These are phyloP conservation scores for Rhodofomes roseus DNA, from an alignment of 1,284 basidiomycete species.

Conservation along the genomic window DNA sequence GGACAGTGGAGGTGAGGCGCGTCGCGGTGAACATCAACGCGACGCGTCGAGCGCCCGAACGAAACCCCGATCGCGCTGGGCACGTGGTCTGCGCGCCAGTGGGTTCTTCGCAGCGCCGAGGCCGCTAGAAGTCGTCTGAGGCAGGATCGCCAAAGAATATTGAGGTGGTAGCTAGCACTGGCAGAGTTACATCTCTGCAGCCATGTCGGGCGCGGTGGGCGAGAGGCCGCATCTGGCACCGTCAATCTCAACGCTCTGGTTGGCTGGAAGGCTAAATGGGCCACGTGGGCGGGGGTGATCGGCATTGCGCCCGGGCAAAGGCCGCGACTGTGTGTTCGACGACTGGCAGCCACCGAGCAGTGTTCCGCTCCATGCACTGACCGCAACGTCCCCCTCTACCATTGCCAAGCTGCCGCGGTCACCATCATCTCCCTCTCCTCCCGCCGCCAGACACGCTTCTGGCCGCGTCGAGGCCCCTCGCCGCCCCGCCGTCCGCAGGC, in stretches of 20 bases:
- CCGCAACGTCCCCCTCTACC: neutral
- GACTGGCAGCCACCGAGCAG: conserved; percentile 1
- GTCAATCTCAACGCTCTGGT: neutral
- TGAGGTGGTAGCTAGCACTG: no score
- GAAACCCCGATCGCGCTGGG: conserved; percentile 19
- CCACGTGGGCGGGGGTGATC: neutral
- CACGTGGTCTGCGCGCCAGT: conserved; percentile 7
- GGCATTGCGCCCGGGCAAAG: neutral
- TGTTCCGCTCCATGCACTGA: neutral
- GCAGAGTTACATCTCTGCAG: no score
- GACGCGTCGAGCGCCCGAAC: conserved; percentile 5
- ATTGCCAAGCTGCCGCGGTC: conserved; percentile 67
- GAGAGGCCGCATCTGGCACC: no score
- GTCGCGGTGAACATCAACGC: conserved; percentile 4
- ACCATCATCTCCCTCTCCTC: conserved; percentile 72
- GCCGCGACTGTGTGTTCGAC: neutral
- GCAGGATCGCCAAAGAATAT: no score
- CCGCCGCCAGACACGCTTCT: conserved; percentile 29
- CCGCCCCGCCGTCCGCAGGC: conserved; percentile 17
- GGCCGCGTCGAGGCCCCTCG: conserved; percentile 24
- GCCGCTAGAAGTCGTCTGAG: neutral
- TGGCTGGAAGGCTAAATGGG: neutral
- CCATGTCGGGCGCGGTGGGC: no score
- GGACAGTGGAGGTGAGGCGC: conserved; percentile 6
- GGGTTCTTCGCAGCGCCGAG: neutral